Evolutionary conservation across 371 early-diverging fungal genomes (phyloP), one percentile per base, ranked within the genome.

Genomic region (Mucor piriformis): DNA sequence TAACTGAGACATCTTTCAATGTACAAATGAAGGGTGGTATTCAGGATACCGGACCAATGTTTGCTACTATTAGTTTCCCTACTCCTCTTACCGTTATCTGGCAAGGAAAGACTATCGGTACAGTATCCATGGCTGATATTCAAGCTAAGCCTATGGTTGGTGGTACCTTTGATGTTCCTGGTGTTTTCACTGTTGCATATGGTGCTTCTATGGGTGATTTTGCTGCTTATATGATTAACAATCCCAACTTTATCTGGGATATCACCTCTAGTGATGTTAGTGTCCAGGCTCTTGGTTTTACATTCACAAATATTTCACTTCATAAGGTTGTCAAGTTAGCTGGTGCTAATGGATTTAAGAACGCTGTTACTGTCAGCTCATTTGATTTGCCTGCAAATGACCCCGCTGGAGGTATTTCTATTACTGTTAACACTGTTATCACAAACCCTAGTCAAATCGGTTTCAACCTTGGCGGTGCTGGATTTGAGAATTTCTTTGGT

Each of bases 321-420:
- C 64, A 72, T 62, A 83, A 83, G 72, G 68, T 54, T 38, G 82
- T 84, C 5, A 78, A 79, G 1, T 66, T 86, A 8, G 59, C 71
- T 35, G 86, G 86, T 40, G 72, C 80, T 62, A 69, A 76, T 57
- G 79, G 79, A 27, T 74, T 82, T 68, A 79, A 72, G 66, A 74
- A 81, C 61, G 72, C 69, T 18, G 85, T 86, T 29, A 75, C 67
- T 8, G 79, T 86, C 49, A 68, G 69, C 38, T 70, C 76, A 2
- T 84, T 85, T 69, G 72, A 84, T 62, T 66, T 87, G 25, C 87
- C 87, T 50, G 58, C 80, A 13, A 76, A 84, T 52, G 83, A 83
- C 51, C 81, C 85, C 47, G 62, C 51, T 20, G 80, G 81, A 50
- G 85, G 85, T 74, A 85, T 87, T 58, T 73, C 78, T 10, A 65